Base-by-base conservation (phyloP, 495 filamentous ascomycete genomes). In the Lichina pygmaea region DNA sequence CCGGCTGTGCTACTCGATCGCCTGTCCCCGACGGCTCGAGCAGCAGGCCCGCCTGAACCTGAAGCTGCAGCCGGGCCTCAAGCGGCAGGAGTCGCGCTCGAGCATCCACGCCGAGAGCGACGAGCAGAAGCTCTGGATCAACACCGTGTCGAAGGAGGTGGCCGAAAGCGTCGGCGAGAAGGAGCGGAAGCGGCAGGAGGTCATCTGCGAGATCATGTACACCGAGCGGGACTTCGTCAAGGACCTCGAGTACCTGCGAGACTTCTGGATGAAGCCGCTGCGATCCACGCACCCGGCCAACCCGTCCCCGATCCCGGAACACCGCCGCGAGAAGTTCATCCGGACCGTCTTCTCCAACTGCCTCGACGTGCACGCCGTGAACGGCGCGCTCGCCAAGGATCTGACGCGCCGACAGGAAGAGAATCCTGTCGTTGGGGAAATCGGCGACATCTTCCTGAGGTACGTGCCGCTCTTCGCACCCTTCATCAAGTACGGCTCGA, bases 221-320 rank as follows among this genome's bases (percentile, higher is more conserved):
- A 99, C 91, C 0, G 91, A 99, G 58, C 74, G 91, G 37, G 91
- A 99, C 60, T 99, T 99, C 52, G 91, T 99, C 57, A 99, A 99
- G 64, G 91, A 99, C 56, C 66, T 99, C 51, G 91, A 99, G 57
- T 99, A 99, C 55, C 62, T 99, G 32, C 75, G 86, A 48, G 91
- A 99, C 62, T 95, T 95, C 70, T 99, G 91, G 91, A 93, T 95
- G 66, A 73, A 83, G 51, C 91, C 91, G 4, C 60, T 99, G 45
- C 76, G 83, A 44, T 72, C 72, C 24, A 66, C 64, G 7, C 72
- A 69, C 46, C 68, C 70, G 13, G 66, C 71, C 13, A 75, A 67
- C 37, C 66, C 67, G 30, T 94, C 86, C 7, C 84, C 84, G 4
- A 86, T 99, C 46, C 86, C 91, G 6, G 77, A 86, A 52, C 72